Base-by-base conservation (phyloP, 768 basidiomycete genomes). In the Pisolithus orientalis region DNA sequence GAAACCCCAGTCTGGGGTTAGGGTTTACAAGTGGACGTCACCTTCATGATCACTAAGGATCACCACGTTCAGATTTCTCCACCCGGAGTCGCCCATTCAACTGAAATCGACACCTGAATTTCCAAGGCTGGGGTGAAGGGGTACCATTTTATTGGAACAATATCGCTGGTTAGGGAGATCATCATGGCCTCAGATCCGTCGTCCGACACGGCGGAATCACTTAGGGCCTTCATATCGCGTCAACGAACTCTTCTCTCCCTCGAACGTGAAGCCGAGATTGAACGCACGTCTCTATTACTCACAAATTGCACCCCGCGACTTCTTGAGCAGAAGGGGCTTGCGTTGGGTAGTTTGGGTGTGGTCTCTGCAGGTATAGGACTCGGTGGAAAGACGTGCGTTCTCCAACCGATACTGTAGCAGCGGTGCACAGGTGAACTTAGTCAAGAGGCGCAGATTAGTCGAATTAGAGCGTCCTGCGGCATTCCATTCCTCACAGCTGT, bases 301-400 rank as follows among this genome's bases (percentile, higher is more conserved):
- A 84, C 88, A 8, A 90, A 90, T 52, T 93, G 90, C 61, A 80
- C 85, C 1, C 85, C 86, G 1, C 89, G 84, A 57, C 73, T 94
- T 8, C 76, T 98, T n/a, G 92, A 95, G 65, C 84, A 88, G 57
- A 85, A 87, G 52, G 94, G 94, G 3, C 73, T 98, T 9, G 85
- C 90, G 0, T 66, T 96, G 1, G 79, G 79, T 28, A 85, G 85
- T 43, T 73, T 97, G 5, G 83, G 88, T 1, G 71, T 91, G 1
- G 75, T 80, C 1, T 75, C 78, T 25, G 75, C 93, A n/a, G 83
- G 79, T 47, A 78, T 96, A 16, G 95, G 94, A 3, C 77, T 97
- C 4, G 94, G 93, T 27, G 94, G 94, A 27, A 94, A 94, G 73
- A 94, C 84, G 93, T 95, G 66, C 64, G 69, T 57, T 43, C 39